These are phyloP conservation scores for Nannochloropsis gaditana DNA, from an alignment of 108 stramenopile species.

Conservation along the genomic window DNA sequence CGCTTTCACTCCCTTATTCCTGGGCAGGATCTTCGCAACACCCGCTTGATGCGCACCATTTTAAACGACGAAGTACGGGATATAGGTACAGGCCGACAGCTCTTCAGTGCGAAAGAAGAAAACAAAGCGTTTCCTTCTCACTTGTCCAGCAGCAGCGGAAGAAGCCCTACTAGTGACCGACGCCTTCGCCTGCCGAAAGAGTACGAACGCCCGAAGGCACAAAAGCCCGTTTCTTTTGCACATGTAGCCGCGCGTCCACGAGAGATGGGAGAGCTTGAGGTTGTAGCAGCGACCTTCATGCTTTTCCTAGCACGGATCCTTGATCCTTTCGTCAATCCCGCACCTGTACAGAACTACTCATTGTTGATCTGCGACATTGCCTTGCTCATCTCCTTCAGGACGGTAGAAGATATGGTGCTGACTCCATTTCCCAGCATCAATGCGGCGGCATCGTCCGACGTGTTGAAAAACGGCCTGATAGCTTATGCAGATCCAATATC, in stretches of 20 bases:
- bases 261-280: background rate
- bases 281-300: background rate
- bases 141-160: background rate
- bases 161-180: background rate
- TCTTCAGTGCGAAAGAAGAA: no score
- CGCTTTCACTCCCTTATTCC: no score
- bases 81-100: no score
- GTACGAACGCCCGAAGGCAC: background rate
- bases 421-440: slow-evolving; percentile 3
- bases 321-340: background rate
- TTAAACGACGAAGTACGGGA: background rate
- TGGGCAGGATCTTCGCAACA: no score
- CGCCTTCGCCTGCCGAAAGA: background rate
- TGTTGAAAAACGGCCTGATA: background rate
- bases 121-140: no score
- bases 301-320: background rate
- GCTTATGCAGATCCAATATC: background rate
- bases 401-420: background rate
- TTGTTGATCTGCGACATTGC: background rate
- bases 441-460: background rate
- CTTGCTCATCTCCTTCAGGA: background rate
- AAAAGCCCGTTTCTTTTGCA: slow-evolving; percentile 4
- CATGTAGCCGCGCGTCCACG: background rate
- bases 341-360: background rate
- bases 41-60: background rate